phyloP scores from a whole-genome alignment of 2,329 filamentous ascomycete species.

The Chaetomium sp. region DNA sequence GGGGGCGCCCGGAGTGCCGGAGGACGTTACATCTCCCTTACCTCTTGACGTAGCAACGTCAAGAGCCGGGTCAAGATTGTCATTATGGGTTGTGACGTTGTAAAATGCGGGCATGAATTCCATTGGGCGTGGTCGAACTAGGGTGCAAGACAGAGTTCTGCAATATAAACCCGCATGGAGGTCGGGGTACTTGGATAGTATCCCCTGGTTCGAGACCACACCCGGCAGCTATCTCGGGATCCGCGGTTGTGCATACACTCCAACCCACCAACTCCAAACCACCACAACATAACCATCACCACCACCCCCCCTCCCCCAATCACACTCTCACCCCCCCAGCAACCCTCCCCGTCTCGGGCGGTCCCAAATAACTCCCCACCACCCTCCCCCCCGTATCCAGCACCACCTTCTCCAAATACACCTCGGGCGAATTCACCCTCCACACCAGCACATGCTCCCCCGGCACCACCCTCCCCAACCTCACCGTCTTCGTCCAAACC shows the following conservation, averaged over 20 bases:
- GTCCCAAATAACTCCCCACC: neutral
- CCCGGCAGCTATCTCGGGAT: neutral
- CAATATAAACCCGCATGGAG: slow-evolving; percentile 1
- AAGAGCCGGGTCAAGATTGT: neutral
- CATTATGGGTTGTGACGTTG: neutral
- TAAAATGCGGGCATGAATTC: slow-evolving; percentile 6
- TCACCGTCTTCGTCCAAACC: neutral
- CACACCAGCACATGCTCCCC: slow-evolving; percentile 4
- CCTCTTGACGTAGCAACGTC: neutral
- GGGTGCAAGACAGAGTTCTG: neutral
- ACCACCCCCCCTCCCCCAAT: neutral
- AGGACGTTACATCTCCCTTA: neutral
- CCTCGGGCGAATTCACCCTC: slow-evolving; percentile 7
- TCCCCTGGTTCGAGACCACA: neutral
- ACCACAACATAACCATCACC: no score
- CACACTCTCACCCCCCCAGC: neutral
- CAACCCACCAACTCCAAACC: no score
- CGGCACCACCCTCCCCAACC: neutral
- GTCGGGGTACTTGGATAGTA: neutral
- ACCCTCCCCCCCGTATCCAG: neutral
- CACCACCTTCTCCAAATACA: slow-evolving; percentile 9
- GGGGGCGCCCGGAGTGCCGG: neutral
- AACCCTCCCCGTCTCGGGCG: slow-evolving; percentile 3
- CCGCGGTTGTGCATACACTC: neutral
- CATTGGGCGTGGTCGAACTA: slow-evolving; percentile 5